Conservation (phyloP, 495 filamentous ascomycete genomes). For the Annulohypoxylon maeteangense region DNA sequence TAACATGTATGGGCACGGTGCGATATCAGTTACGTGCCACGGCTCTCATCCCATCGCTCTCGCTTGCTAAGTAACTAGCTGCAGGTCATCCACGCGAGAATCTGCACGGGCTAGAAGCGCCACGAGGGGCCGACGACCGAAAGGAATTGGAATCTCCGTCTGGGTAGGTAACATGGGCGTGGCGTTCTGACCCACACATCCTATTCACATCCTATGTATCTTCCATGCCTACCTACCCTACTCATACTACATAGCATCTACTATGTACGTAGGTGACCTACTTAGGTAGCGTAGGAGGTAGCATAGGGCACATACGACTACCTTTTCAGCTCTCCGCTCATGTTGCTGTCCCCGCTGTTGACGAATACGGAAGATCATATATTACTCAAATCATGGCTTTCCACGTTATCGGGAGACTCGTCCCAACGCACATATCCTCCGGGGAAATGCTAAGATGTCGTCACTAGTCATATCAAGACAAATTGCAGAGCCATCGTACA, state of each 20-base stretch:
- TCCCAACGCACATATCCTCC: constrained; percentile 14
- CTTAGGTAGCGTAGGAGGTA: not conserved
- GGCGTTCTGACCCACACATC: constrained; percentile 39
- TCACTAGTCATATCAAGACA: constrained; percentile 32
- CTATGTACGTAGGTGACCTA: not conserved
- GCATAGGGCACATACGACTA: constrained; percentile 3
- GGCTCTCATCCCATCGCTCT: constrained; percentile 14
- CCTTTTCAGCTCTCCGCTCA: constrained; percentile 21
- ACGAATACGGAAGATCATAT: constrained; percentile 31
- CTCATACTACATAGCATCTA: not conserved
- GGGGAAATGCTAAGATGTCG: constrained; percentile 33
- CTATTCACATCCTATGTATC: constrained; percentile 2
- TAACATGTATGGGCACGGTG: constrained; percentile 22
- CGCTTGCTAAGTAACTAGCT: constrained; percentile 24
- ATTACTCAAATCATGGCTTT: constrained; percentile 40
- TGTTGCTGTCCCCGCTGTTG: constrained; percentile 39
- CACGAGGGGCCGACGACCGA: constrained; percentile 43
- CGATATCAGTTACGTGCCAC: constrained; percentile 31
- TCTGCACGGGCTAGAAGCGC: constrained; percentile 43
- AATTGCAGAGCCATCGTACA: constrained; percentile 21
- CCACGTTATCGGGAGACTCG: constrained; percentile 35
- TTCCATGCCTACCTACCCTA: not conserved
- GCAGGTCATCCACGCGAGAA: constrained; percentile 47
- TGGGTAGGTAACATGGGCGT: constrained; percentile 43
- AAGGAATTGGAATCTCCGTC: constrained; percentile 46